Base-by-base conservation (phyloP, 768 basidiomycete genomes). In the Podaxis carcinomalis region DNA sequence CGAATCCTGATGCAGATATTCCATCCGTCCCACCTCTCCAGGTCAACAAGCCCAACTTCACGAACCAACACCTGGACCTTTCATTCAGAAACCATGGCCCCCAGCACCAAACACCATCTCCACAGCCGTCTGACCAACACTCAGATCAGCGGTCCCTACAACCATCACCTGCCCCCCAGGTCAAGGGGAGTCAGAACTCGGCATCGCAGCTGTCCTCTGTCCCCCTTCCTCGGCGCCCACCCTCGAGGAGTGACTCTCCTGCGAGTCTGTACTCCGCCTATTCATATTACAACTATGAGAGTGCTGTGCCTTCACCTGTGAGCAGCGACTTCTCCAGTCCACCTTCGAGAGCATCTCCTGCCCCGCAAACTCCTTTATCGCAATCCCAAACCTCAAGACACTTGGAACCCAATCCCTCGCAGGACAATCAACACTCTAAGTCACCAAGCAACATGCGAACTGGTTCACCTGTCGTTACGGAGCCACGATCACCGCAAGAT, bases 281-380 rank as follows among this genome's bases (percentile, higher is more conserved):
- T 67, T 89, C 88, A 4, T 89, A 81, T 68, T 90, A 90, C 62
- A 81, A 81, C 52, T 72, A 84, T 44, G 83, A 85, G 44, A 76
- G 75, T 51, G 64, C 75, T 10, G 62, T 68, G 11, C 77, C 82
- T 19, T 81, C 82, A 2, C 81, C 83, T 4, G 73, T 74, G n/a
- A 71, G 70, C 53, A 72, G 68, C 32, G 64, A 64, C 10, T 67
- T 69, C 56, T 70, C 51, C 56, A 56, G 51, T 28, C 58, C 55
- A 49, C 66, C 54, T 35, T 67, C 52, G 52, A 59, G 58, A 55
- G 64, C 56, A 39, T 64, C 66, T n/a, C 63, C 55, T 55, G 53
- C 36, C 47, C 63, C 19, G 25, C 47, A 56, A 51, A 55, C 42
- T 56, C 56, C 36, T 47, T 59, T 37, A 50, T 35, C 36, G 36